Evolutionary conservation across 306 rosid genomes (phyloP).

Genomic region (Citrullus colocynthis): DNA sequence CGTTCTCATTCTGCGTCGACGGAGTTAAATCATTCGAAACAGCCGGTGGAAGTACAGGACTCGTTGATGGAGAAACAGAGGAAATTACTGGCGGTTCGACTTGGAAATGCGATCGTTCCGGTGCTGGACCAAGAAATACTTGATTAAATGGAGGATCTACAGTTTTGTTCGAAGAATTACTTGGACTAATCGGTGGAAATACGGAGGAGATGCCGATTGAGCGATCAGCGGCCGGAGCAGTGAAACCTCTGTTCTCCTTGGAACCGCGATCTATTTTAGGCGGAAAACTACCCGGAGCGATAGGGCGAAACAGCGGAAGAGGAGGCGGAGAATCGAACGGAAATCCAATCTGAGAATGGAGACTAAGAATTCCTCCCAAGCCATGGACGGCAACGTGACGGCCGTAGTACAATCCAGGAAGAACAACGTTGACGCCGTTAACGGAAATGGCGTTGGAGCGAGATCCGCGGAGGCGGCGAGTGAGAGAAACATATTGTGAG

Average conservation of each 20-base stretch:
- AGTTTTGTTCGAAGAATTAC: neutral
- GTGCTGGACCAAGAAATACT: neutral
- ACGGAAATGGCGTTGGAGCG: constrained; percentile 7
- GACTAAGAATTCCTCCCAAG: constrained; percentile 14
- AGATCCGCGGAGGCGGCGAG: neutral
- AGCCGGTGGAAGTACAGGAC: neutral
- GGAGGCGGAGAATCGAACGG: neutral
- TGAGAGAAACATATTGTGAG: constrained; percentile 12
- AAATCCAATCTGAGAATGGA: neutral
- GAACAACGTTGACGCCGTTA: constrained; percentile 21
- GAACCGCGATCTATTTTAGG: neutral
- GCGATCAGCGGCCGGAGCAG: neutral
- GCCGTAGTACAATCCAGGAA: constrained; percentile 14
- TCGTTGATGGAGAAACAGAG: neutral
- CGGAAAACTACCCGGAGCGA: neutral
- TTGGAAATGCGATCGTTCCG: neutral
- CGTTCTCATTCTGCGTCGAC: neutral
- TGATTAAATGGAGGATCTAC: neutral
- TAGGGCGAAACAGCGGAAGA: neutral
- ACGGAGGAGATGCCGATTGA: neutral
- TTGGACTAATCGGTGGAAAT: neutral
- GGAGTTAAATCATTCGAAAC: neutral
- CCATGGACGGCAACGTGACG: constrained; percentile 20
- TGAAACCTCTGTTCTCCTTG: neutral
- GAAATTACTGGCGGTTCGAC: neutral